A percentile compares a stretch with the other conserved stretches of the same genome.
Conservation (phyloP, 116 monocot genomes). For the Zostera marina region DNA sequence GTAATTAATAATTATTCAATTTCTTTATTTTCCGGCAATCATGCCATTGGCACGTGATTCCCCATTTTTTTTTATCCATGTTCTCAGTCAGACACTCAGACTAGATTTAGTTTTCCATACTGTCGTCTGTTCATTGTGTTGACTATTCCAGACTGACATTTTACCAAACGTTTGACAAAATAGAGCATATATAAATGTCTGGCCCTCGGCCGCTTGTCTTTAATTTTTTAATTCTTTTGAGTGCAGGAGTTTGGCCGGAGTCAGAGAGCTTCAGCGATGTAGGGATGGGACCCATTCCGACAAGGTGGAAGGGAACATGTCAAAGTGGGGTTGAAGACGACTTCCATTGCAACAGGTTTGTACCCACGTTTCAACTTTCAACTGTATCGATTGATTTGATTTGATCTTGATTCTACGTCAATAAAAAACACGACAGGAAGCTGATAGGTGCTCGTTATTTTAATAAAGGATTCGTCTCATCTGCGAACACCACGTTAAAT, state of each 20-base stretch:
- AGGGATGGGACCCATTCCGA: conserved; percentile 54
- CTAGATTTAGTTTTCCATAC: too few relatives aligned
- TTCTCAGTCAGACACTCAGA: too few relatives aligned
- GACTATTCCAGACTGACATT: too few relatives aligned
- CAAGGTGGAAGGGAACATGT: conserved; percentile 69
- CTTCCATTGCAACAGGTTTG: conserved; percentile 11
- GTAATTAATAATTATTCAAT: conserved; percentile 6
- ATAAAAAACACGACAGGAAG: conserved; percentile 36
- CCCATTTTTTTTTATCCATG: too few relatives aligned
- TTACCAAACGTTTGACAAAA: too few relatives aligned
- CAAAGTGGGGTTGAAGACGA: neutral
- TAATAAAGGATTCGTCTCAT: conserved; percentile 33
- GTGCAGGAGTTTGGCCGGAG: conserved; percentile 86
- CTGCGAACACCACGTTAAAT: conserved; percentile 4
- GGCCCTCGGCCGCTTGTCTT: neutral
- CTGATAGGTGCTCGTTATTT: conserved; percentile 69
- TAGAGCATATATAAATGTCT: too few relatives aligned
- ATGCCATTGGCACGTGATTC: too few relatives aligned
- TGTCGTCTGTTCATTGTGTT: too few relatives aligned
- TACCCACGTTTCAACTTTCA: too few relatives aligned
- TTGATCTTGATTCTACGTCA: neutral
- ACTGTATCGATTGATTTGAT: too few relatives aligned
- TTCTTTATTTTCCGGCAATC: too few relatives aligned
- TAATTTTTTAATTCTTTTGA: neutral
- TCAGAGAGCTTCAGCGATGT: conserved; percentile 72